Base-by-base conservation (phyloP, 768 basidiomycete species). In the Boletales sp. region DNA sequence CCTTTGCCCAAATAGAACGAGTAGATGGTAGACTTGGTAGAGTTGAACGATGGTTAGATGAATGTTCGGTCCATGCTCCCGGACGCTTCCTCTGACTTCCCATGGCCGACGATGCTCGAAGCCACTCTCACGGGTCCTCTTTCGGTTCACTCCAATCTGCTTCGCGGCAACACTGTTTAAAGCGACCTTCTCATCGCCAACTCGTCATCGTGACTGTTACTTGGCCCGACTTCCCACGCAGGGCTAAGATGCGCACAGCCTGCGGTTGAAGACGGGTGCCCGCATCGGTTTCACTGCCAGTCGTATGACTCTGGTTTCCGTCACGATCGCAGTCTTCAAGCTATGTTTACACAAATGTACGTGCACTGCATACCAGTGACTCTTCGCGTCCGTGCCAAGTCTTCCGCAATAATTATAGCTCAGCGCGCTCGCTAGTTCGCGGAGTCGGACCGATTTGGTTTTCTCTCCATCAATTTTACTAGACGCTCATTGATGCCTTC, bases 401-500 rank as follows among this genome's bases (percentile, higher is more conserved):
- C 21, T 30, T 45, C 24, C 15, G 18, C 35, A 37, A 50, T 44
- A n/a, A n/a, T n/a, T n/a, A n/a, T 17, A 35, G 39, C 18, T 17
- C 37, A 31, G 43, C 12, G 24, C 15, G 24, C 27, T n/a, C 17
- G 38, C 36, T 7, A 34, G 44, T 45, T 51, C 11, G 24, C 45
- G 27, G 48, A 56, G 46, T 48, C 42, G 4, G 50, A 48, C 52
- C 0, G 29, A 47, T 51, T 51, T 51, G 8, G 53, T 12, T 42
- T 37, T 34, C 39, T 55, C 30, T 24, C 29, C 5, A 35, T 50
- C 32, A 21, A 4, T n/a, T 10, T 15, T 31, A 13, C 4, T 42
- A 37, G 14, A 48, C 60, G 63, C 63, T 24, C 44, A 43, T 19
- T 1, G 38, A 8, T 10, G n/a, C 24, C 24, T n/a, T 29, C 18